Percentiles rank a stretch among this genome's conserved stretches.
Conservation (phyloP, 192 early-diverging fungal species). For the Obelidium mucronatum region DNA sequence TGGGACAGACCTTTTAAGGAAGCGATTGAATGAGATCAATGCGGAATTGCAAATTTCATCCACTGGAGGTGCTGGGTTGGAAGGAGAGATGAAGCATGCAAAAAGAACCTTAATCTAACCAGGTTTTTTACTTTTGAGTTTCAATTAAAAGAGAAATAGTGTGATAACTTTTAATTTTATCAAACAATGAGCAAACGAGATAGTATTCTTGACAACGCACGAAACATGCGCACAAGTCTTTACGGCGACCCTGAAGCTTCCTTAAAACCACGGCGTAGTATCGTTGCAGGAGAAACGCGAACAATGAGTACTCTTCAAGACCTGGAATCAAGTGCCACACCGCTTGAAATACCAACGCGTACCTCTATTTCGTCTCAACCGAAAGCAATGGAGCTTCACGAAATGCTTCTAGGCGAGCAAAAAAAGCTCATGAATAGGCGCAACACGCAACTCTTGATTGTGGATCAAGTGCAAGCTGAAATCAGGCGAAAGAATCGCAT, state of each 20-base stretch:
- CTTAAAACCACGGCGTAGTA: no score
- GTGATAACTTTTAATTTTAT: no score
- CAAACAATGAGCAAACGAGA: no score
- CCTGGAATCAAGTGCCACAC: not conserved
- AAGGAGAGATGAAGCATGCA: slow-evolving; percentile 51
- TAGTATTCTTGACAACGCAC: no score
- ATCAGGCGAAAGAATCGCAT: not conserved
- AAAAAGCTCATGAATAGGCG: not conserved
- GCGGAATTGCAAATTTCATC: slow-evolving; percentile 44
- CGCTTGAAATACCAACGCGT: not conserved
- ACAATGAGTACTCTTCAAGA: not conserved
- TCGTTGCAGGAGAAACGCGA: no score
- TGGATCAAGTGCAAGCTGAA: not conserved
- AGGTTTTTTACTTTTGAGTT: no score
- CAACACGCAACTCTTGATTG: not conserved
- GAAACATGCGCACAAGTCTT: no score
- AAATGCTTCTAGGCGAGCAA: not conserved
- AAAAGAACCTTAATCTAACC: slow-evolving; percentile 58
- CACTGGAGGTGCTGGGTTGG: slow-evolving; percentile 1
- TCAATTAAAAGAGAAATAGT: no score
- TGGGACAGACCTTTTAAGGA: slow-evolving; percentile 44
- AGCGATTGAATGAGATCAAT: slow-evolving; percentile 54
- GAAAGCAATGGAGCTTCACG: not conserved
- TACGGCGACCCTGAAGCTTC: no score
- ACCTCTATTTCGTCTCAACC: not conserved